Base-by-base conservation (phyloP, 2,329 filamentous ascomycete species). In the Venturia oleaginea region DNA sequence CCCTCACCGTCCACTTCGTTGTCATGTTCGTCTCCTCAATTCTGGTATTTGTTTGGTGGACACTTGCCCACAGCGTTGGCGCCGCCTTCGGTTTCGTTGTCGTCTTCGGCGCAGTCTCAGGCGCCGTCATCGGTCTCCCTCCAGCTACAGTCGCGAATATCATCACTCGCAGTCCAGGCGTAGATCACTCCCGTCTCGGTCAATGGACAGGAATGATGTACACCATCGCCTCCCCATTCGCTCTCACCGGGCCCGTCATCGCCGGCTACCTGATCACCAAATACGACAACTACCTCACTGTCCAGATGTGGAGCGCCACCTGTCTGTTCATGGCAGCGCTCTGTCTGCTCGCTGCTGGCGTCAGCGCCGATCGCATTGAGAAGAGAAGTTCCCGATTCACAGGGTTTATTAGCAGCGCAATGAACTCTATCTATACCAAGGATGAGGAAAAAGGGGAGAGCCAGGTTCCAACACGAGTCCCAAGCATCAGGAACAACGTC, bases 201-300 rank as follows among this genome's bases (percentile, higher is more conserved):
- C 79, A 81, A 63, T 82, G 80, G 80, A 78, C 75, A 3, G 80
- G 80, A 51, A 81, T 81, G 79, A 80, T 81, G 79, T 82, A 81
- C 72, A 76, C 75, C 13, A 71, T 72, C 55, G 75, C 79, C 10
- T 78, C 78, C 1, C 68, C 77, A 1, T 77, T 76, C n/a, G 74
- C 78, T 1, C 73, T 82, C 11, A 72, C 74, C 4, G 80, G 80
- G 2, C 80, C 80, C 1, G 70, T 81, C 65, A 76, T 82, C 64
- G 77, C 77, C 22, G 80, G 80, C 11, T 72, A 78, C 65, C 70
- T 82, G 48, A 76, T 81, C 67, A 75, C 73, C 2, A 54, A 71
- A 40, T 80, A 74, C 65, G 75, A 71, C 19, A 75, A 71, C 17
- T 81, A 76, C 67, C 67, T 80, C 59, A 77, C 77, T 0, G 77